Base-by-base conservation (phyloP, 2,329 filamentous ascomycete species). In the Fusarium pseudoanthophilum region DNA sequence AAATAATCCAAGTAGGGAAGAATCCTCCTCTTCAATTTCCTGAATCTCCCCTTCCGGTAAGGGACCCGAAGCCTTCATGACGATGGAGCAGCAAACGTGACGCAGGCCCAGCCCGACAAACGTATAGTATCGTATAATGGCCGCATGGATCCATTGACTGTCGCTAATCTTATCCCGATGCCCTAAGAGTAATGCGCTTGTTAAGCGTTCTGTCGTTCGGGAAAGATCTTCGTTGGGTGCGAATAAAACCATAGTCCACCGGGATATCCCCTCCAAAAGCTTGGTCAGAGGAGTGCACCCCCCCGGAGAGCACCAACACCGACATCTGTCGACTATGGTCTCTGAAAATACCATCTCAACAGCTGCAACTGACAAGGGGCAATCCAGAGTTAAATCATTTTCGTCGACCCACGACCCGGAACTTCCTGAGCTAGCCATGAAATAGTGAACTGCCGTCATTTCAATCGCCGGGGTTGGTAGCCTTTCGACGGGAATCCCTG, bases 11-110 rank as follows among this genome's bases (percentile, higher is more conserved):
- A 52, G 32, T 4, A 36, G 9, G 3, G 2, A 20, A 8, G 6
- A 21, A 4, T 52, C 6, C 11, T 52, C 32, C 6, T 52, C 32
- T 52, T 21, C 1, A 11, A 52, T 6, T 11, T 36, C 49, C 13
- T 0, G 0, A 4, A 0, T 0, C 4, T 52, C 49, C 9, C 26
- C 49, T 7, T 15, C 32, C 1, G 32, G 5, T 11, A 11, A 10
- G 0, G 48, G 4, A 14, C 16, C 30, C 7, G 7, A 24, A 24
- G 21, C 0, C 0, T 6, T 4, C 4, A 0, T 0, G 4, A 49
- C 4, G 1, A 49, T 32, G 2, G 2, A 13, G 20, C 48, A 51
- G 20, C 48, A 51, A 24, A 8, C 15, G 20, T 51, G 49, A 15
- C 3, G 49, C 0, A 52, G 13, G 1, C 0, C 49, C 1, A 36